These are phyloP conservation scores for Dothidotthia symphoricarpi DNA, from an alignment of 2,329 filamentous ascomycete genomes.

Conservation along the genomic window DNA sequence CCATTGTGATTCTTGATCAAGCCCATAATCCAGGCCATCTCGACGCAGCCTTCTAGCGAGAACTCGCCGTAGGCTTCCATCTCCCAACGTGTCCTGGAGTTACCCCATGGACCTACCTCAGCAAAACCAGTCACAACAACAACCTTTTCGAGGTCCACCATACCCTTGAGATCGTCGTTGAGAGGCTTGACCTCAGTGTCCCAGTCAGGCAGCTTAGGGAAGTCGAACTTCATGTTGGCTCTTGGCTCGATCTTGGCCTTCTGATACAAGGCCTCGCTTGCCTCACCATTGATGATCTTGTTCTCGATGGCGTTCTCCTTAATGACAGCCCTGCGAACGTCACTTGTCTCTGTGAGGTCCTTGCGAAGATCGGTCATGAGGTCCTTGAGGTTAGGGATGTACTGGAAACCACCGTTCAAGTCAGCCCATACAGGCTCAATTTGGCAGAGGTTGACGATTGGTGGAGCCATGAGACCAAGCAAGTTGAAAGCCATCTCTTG, in stretches of 20 bases:
- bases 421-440: constrained; percentile 94
- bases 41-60: constrained; percentile 94
- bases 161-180: constrained; percentile 85
- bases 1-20: constrained; percentile 99
- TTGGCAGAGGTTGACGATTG: constrained; percentile 94
- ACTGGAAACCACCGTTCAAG: constrained; percentile 95
- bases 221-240: constrained; percentile 97
- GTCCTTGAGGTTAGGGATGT: constrained; percentile 92
- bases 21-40: constrained; percentile 99
- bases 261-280: constrained; percentile 89
- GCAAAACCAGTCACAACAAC: constrained; percentile 96
- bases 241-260: constrained; percentile 90
- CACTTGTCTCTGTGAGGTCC: constrained; percentile 91
- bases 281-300: constrained; percentile 92
- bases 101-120: constrained; percentile 96
- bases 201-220: constrained; percentile 89
- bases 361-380: constrained; percentile 91
- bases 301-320: constrained; percentile 97
- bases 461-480: constrained; percentile 90
- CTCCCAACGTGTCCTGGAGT: constrained; percentile 96
- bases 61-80: constrained; percentile 98
- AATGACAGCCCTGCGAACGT: constrained; percentile 87
- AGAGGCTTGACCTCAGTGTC: constrained; percentile 85
- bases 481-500: constrained; percentile 99
- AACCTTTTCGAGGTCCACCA: constrained; percentile 98